Evolutionary conservation across 306 rosid genomes (phyloP), one percentile per base, ranked within the genome.

Genomic region (Adenanthera pavonina): DNA sequence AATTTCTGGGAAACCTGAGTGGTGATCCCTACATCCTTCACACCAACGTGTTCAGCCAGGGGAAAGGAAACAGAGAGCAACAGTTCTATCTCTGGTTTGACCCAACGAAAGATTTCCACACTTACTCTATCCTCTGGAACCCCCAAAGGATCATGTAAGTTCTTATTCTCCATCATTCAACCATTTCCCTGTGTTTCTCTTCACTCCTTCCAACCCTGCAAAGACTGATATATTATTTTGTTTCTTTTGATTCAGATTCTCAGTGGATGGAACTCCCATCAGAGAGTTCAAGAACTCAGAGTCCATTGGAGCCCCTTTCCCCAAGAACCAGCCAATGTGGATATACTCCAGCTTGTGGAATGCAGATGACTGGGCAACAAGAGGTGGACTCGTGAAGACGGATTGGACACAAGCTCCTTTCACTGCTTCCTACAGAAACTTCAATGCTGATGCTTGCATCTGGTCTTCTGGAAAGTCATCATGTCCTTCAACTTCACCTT

Each of bases 291-390:
- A 91, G 84, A 92, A 92, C 86, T 34, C 76, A 69, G 97, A 88
- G 76, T 78, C 92, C 0, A 54, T 10, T 0, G 95, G 95, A 12
- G 78, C 91, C 6, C 85, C 89, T 3, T 92, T 88, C 47, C 97
- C 94, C 0, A 89, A 82, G 83, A 49, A 66, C 1, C 95, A 92
- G 20, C 70, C 92, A 2, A 91, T 92, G 95, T 87, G 91, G 34
- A 80, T 91, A 17, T 81, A 89, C 51, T 88, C 95, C 0, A 92
- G 94, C 65, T 77, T 92, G 0, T 92, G 95, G 97, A 89, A 91
- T 82, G 94, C 97, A 0, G 97, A 93, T 67, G 97, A 93, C 38
- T 93, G 94, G 97, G 97, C 97, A 3, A 93, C 97, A 1, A 91
- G 97, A 19, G 97, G 97, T 0, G 97, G 95, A 0, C 84, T 88